Evolutionary conservation across 2,329 filamentous ascomycete genomes (phyloP).

Genomic region (Colletotrichum lupini): DNA sequence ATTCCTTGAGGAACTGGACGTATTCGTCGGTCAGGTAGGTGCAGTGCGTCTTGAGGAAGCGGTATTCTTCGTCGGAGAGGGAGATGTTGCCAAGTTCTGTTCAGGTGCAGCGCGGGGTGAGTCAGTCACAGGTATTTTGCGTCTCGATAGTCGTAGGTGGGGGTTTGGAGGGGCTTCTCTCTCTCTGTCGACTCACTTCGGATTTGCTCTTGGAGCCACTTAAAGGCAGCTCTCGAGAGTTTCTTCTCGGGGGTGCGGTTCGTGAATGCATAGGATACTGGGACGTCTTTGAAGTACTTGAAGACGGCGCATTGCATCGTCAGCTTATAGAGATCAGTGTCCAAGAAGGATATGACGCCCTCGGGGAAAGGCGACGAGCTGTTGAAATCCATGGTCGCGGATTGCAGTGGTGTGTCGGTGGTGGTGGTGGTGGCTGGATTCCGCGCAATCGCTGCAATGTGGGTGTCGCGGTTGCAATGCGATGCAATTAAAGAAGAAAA

Average conservation of each 20-base stretch:
- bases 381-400: slow-evolving; percentile 69
- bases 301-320: slow-evolving; percentile 99
- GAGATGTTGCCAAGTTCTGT: slow-evolving; percentile 84
- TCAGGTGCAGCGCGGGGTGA: background rate
- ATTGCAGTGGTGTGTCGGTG: background rate
- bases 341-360: slow-evolving; percentile 84
- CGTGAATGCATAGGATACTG: slow-evolving; percentile 92
- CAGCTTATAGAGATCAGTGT: slow-evolving; percentile 91
- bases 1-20: slow-evolving; percentile 82
- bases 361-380: slow-evolving; percentile 75
- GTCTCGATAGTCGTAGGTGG: background rate
- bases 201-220: slow-evolving; percentile 88
- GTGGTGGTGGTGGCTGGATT: background rate
- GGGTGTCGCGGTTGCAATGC: background rate
- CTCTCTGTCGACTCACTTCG: slow-evolving; percentile 65
- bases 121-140: slow-evolving; percentile 17
- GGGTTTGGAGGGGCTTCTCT: slow-evolving; percentile 1
- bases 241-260: slow-evolving; percentile 97
- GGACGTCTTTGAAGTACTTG: slow-evolving; percentile 86
- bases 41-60: slow-evolving; percentile 82
- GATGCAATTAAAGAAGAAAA: background rate
- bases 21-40: slow-evolving; percentile 83
- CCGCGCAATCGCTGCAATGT: background rate
- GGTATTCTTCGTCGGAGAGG: slow-evolving; percentile 81
- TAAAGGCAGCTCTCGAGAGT: slow-evolving; percentile 83